Base-by-base conservation (phyloP, 225 moss, liverwort and hornwort genomes). In the Antitrichia curtipendula region DNA sequence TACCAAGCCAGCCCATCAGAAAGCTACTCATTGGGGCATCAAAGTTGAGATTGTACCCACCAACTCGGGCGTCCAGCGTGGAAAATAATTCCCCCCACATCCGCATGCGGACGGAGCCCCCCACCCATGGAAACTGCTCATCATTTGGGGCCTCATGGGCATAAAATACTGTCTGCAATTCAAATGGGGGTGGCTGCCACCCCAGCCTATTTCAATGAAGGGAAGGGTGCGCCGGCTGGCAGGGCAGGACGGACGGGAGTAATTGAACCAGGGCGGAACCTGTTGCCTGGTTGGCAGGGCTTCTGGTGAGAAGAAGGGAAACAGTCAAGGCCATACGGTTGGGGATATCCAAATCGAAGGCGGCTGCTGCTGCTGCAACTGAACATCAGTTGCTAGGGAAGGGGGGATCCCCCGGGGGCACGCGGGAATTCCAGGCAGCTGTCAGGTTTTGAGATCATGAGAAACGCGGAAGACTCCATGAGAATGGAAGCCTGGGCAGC, bases 21-120 rank as follows among this genome's bases (percentile, higher is more conserved):
- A 84, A 90, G 90, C 86, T 69, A 91, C 91, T 90, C 88, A 90
- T 88, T 91, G 86, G 61, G 29, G 69, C 60, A 88, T 90, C 83
- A 90, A 83, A 83, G 72, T 25, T n/a, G 47, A 62, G 4, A 62
- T 70, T 56, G 89, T 49, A 70, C 85, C 85, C 10, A 90, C 87
- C 91, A 31, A 49, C 79, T 66, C 31, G 6, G 27, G 22, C 53
- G 23, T 69, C 80, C 20, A n/a, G 38, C 49, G 56, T 68, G 75
- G 62, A 81, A 84, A 89, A 87, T 78, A 25, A 85, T 87, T 77
- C 58, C 62, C 7, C 8, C 11, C 9, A 57, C 57, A 78, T 63
- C 20, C 2, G 16, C 78, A 73, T 32, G 74, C 29, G 2, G 36
- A 29, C 5, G 19, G 69, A 59, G 27, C 56, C 41, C 13, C 34